phyloP scores from a whole-genome alignment of 1,284 basidiomycete genomes.

The Leccinum fuscescens region DNA sequence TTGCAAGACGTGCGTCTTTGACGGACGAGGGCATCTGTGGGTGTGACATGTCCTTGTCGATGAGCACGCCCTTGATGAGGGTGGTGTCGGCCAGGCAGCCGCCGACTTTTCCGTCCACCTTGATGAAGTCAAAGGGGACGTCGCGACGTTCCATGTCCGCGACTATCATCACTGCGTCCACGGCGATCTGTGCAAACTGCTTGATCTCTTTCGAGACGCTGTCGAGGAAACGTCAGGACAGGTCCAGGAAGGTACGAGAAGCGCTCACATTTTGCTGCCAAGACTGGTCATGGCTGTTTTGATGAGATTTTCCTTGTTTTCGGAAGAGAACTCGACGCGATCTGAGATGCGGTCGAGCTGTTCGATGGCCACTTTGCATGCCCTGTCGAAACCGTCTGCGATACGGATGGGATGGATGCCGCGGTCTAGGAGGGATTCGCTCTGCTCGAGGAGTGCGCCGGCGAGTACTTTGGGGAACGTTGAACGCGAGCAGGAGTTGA shows the following conservation, averaged over 20 bases:
- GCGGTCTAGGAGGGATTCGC: conserved; percentile 88
- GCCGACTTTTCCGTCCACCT: conserved; percentile 98
- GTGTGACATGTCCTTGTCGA: conserved; percentile 99
- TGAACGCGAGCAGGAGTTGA: conserved; percentile 3
- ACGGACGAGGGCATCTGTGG: conserved; percentile 94
- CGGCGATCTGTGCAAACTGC: conserved; percentile 96
- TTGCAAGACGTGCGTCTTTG: conserved; percentile 89
- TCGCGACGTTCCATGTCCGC: conserved; percentile 94
- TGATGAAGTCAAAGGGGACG: conserved; percentile 98
- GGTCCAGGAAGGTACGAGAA: not conserved
- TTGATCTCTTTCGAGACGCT: conserved; percentile 96
- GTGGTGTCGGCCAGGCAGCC: conserved; percentile 93
- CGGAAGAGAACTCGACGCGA: conserved; percentile 79
- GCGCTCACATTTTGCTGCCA: conserved; percentile 88
- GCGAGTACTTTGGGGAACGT: conserved; percentile 76
- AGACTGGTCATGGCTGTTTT: conserved; percentile 96
- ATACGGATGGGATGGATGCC: conserved; percentile 99
- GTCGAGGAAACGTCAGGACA: conserved; percentile 13
- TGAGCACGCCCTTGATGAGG: conserved; percentile 92
- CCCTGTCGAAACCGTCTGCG: conserved; percentile 96
- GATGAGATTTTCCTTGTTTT: conserved; percentile 83
- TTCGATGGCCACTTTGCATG: conserved; percentile 85
- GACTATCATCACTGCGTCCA: conserved; percentile 93
- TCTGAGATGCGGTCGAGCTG: conserved; percentile 95
- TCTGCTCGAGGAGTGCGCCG: conserved; percentile 91